These are phyloP conservation scores for Gautieria morchelliformis DNA, from an alignment of 768 basidiomycete genomes.

Conservation along the genomic window DNA sequence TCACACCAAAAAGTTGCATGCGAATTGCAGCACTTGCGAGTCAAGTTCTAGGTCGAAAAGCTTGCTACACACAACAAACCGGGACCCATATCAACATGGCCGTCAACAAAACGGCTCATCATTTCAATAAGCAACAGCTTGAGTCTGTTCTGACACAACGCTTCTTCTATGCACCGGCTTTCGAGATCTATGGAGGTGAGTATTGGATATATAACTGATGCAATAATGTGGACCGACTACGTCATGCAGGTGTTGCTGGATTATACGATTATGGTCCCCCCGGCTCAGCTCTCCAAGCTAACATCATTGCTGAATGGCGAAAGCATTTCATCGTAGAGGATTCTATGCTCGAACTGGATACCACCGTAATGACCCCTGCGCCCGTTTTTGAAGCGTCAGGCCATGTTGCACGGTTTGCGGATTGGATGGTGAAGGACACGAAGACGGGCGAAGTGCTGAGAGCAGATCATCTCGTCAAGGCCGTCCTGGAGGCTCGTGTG, in stretches of 20 bases:
- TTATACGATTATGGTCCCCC: constrained; percentile 98
- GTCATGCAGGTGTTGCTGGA: constrained; percentile 75
- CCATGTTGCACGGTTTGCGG: constrained; percentile 95
- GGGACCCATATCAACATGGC: constrained; percentile 9
- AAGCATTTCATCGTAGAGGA: constrained; percentile 98
- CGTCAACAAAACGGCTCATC: constrained; percentile 75
- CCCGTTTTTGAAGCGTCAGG: constrained; percentile 95
- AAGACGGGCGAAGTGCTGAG: constrained; percentile 95
- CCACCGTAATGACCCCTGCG: constrained; percentile 93
- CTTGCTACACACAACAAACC: neutral
- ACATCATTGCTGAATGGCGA: constrained; percentile 94
- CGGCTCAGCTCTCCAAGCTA: constrained; percentile 90
- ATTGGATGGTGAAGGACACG: constrained; percentile 98
- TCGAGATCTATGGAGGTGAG: constrained; percentile 97
- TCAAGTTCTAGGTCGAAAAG: neutral
- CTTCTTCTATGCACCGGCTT: constrained; percentile 97
- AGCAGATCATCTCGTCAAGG: constrained; percentile 93
- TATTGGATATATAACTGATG: constrained; percentile 9
- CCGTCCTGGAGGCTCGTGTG: constrained; percentile 80
- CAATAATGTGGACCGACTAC: constrained; percentile 1
- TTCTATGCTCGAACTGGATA: constrained; percentile 97
- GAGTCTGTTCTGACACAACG: constrained; percentile 81
- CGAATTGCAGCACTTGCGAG: neutral
- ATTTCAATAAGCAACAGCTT: constrained; percentile 79
- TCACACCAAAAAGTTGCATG: neutral